Percentiles rank a stretch among this genome's conserved stretches.
phyloP scores from a whole-genome alignment of 78 protist species.

The Dictyostelium intermedium region DNA sequence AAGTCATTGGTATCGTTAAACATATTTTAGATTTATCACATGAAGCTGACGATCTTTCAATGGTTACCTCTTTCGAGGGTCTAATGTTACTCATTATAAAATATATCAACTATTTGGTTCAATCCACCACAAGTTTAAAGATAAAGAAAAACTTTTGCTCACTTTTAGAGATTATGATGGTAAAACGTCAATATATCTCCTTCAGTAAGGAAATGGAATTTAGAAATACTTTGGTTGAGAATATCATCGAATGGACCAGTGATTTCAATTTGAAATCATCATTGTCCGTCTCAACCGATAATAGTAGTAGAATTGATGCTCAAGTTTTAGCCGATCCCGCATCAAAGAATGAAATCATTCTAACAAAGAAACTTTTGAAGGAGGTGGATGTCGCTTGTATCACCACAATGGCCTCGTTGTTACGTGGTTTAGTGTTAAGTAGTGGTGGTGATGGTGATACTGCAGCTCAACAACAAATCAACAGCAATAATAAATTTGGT shows the following conservation, averaged over 20 bases:
- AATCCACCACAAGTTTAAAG: background rate
- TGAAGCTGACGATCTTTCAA: constrained; percentile 47
- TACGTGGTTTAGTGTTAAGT: constrained; percentile 52
- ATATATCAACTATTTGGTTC: constrained; percentile 28
- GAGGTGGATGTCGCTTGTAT: constrained; percentile 78
- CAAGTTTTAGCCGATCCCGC: background rate
- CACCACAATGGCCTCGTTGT: constrained; percentile 43
- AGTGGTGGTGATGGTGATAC: constrained; percentile 28
- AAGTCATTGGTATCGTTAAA: constrained; percentile 59
- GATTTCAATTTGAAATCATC: constrained; percentile 52
- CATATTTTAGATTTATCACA: constrained; percentile 52
- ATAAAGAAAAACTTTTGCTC: constrained; percentile 76
- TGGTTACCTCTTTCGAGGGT: constrained; percentile 60
- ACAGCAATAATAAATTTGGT: constrained; percentile 32
- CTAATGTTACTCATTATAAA: constrained; percentile 30
- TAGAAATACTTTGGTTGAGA: constrained; percentile 55
- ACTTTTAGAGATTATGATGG: constrained; percentile 71
- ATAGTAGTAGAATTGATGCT: background rate
- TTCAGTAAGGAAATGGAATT: constrained; percentile 72
- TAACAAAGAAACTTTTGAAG: background rate
- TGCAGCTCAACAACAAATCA: background rate
- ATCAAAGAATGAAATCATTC: constrained; percentile 22
- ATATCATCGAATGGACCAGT: constrained; percentile 67
- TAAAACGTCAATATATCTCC: constrained; percentile 41
- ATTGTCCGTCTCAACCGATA: constrained; percentile 5